Evolutionary conservation across 2,329 filamentous ascomycete genomes (phyloP).

Genomic region (Aspergillus ibericus): DNA sequence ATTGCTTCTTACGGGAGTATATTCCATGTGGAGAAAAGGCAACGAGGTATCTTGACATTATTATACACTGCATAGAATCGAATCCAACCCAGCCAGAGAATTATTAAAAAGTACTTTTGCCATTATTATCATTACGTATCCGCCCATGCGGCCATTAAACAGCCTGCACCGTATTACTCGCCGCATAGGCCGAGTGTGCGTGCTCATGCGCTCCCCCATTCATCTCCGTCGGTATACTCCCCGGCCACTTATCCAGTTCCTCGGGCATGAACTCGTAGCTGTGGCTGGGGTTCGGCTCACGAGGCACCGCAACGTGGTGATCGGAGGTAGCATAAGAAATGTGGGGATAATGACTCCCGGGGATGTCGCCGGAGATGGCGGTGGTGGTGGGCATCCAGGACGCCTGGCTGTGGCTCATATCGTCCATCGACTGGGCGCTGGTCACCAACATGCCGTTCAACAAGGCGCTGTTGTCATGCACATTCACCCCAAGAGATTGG

Average conservation of each 20-base stretch:
- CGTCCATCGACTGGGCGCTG: conserved; percentile 35
- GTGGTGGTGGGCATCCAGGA: conserved; percentile 34
- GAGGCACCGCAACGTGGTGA: conserved; percentile 32
- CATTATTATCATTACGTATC: conserved; percentile 8
- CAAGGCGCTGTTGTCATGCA: conserved; percentile 35
- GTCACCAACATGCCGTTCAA: conserved; percentile 35
- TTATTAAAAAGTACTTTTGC: background rate
- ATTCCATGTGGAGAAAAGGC: background rate
- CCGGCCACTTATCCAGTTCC: conserved; percentile 40
- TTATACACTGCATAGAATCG: background rate
- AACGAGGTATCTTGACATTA: background rate
- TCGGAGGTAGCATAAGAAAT: conserved; percentile 33
- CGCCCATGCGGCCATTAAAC: conserved; percentile 21
- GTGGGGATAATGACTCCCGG: conserved; percentile 31
- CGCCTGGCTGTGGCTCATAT: conserved; percentile 32
- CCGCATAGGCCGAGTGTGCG: conserved; percentile 30
- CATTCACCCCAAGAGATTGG: conserved; percentile 28
- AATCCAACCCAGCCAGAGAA: background rate
- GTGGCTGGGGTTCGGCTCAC: conserved; percentile 34
- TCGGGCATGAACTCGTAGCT: conserved; percentile 34
- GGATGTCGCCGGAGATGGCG: conserved; percentile 32
- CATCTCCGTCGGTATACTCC: conserved; percentile 35
- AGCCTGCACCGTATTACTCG: conserved; percentile 33
- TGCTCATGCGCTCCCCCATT: conserved; percentile 38
- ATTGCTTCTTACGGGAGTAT: background rate